Evolutionary conservation across 208 protist genomes (phyloP).

Genomic region (Leptomonas pyrrhocoris): DNA sequence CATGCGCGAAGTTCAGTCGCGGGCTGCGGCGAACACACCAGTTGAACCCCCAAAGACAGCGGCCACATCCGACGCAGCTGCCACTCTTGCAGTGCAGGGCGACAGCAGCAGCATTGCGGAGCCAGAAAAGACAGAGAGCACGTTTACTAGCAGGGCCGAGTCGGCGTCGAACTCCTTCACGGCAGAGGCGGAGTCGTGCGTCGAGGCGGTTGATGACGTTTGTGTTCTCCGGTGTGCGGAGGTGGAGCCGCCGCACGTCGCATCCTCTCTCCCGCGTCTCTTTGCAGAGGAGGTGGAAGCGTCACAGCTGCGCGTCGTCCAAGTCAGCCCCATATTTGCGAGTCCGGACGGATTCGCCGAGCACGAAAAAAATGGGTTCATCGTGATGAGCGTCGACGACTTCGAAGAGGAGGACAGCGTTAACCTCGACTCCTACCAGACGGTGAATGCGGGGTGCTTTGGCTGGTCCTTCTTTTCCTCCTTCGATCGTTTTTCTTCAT

Average conservation of each 20-base stretch:
- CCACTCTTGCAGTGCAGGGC: no score
- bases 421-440: slow-evolving; percentile 23
- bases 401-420: slow-evolving; percentile 15
- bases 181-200: neutral
- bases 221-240: neutral
- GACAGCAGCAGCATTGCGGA: no score
- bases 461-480: slow-evolving; percentile 63
- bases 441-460: slow-evolving; percentile 65
- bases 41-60: neutral
- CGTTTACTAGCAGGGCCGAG: neutral
- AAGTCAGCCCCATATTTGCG: neutral
- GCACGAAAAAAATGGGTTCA: neutral
- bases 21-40: neutral
- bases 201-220: neutral
- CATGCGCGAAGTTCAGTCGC: neutral
- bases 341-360: neutral
- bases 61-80: neutral
- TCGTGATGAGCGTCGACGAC: neutral
- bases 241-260: neutral
- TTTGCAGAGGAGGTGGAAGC: neutral
- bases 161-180: neutral
- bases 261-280: neutral
- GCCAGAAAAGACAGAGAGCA: neutral
- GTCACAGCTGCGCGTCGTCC: no score
- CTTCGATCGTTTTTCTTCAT: neutral